Evolutionary conservation across 2,329 filamentous ascomycete species (phyloP), one percentile per base, ranked within the genome.

Genomic region (Ramularia endophylla): DNA sequence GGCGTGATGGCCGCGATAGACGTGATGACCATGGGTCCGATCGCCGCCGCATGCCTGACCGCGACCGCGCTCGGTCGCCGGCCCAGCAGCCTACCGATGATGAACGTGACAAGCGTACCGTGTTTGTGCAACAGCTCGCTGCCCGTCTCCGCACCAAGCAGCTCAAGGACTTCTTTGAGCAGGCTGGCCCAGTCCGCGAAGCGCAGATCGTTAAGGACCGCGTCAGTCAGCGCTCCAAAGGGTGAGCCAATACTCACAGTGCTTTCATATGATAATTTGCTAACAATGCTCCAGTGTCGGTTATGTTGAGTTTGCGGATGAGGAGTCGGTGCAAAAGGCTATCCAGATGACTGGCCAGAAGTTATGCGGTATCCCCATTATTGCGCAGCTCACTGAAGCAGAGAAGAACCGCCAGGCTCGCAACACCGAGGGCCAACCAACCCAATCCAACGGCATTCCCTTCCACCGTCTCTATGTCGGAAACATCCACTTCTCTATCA

Each of bases 401-500:
- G 94, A 34, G 68, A 98, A 98, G 75, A 98, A 98, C 64, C 88
- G 92, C 57, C 90, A 95, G 73, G 87, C 88, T 51, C 87, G 90
- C 54, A 90, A 79, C 51, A 78, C 85, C 38, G 85, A 92, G 56
- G 71, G 77, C 38, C 68, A 74, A 36, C 75, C 76, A 52, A 80
- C 75, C 52, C 79, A 87, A 55, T 81, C 84, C 46, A 89, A 89
- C 63, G 84, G 86, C 47, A 83, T 94, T 45, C 92, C 92, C 17
- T 97, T 97, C 73, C 92, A 98, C 69, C 86, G 94, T 55, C 83
- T 98, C 46, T 98, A 97, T 66, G 90, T 98, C 55, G 92, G 92
- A 67, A 98, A 98, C 65, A 97, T 98, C 56, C 92, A 98, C 72
- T 98, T 98, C 77, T 95, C 88, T 65, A 94, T 98, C 64, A 95